These are phyloP conservation scores for Rhynchospora pubera DNA, from an alignment of 176 grass and related monocot species.

Conservation along the genomic window DNA sequence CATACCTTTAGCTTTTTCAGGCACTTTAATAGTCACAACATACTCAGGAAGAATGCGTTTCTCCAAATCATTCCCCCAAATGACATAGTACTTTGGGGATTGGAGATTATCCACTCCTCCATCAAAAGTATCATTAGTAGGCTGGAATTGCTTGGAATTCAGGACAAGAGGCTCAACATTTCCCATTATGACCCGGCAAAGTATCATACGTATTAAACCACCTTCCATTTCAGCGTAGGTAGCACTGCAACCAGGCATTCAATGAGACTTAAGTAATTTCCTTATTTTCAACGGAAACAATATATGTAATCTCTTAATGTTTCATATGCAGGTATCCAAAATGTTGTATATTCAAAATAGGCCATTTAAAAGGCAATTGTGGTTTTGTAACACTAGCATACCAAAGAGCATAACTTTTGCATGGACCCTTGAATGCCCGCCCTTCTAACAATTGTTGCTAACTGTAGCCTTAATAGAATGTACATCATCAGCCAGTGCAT, in stretches of 20 bases:
- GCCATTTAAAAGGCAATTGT: not conserved
- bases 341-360: not conserved
- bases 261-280: constrained; percentile 6
- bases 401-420: not conserved
- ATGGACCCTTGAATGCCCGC: not conserved
- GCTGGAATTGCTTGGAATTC: constrained; percentile 65
- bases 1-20: constrained; percentile 46
- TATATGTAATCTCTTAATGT: not conserved
- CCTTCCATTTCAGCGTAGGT: constrained; percentile 47
- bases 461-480: not conserved
- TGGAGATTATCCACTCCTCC: constrained; percentile 62
- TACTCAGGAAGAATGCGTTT: constrained; percentile 66
- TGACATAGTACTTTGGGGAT: constrained; percentile 62
- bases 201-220: constrained; percentile 56
- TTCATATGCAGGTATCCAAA: not conserved
- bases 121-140: constrained; percentile 56
- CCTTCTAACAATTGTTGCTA: not conserved
- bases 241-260: constrained; percentile 32
- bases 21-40: constrained; percentile 49
- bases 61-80: constrained; percentile 61
- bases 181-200: constrained; percentile 85
- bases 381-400: not conserved
- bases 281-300: not conserved
- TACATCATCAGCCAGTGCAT: not conserved
- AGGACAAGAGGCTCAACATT: constrained; percentile 52